Conservation (phyloP, 1,284 basidiomycete genomes). For the Ceratobasidium sp. region DNA sequence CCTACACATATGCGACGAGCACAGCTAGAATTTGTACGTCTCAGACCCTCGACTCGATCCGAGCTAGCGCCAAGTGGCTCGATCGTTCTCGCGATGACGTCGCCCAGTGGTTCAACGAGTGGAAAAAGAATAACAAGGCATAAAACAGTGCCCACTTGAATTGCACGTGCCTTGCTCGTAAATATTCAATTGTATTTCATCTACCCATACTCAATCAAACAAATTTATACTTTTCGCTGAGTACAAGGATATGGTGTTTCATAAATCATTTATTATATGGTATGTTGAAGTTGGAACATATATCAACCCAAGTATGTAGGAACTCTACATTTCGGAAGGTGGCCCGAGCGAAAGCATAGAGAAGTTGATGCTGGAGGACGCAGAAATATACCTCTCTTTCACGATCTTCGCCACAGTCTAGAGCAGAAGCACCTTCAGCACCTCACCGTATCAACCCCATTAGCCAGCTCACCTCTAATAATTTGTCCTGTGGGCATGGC, state of each 20-base stretch:
- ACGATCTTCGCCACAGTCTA: constrained; percentile 78
- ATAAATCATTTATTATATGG: background rate
- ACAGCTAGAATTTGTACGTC: background rate
- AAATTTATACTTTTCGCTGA: background rate
- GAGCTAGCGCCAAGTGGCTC: constrained; percentile 62
- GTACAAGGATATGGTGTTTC: background rate
- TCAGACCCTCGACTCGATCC: constrained; percentile 60
- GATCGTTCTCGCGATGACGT: constrained; percentile 61
- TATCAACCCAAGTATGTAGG: background rate
- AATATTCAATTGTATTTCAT: too few species aligned
- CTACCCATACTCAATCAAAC: background rate
- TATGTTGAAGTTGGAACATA: too few species aligned
- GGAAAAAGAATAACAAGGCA: constrained; percentile 28
- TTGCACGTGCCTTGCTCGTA: background rate
- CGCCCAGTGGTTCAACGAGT: constrained; percentile 50
- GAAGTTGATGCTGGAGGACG: constrained; percentile 42
- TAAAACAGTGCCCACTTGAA: background rate
- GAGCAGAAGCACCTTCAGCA: background rate
- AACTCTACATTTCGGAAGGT: background rate
- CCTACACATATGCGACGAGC: background rate
- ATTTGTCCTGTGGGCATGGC: constrained; percentile 52
- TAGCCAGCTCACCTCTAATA: constrained; percentile 68
- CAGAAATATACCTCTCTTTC: constrained; percentile 67
- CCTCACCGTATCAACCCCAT: constrained; percentile 45
- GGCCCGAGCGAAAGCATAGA: constrained; percentile 23